Evolutionary conservation across 1,284 basidiomycete species (phyloP).

Genomic region (Lentinula novae-zelandiae): DNA sequence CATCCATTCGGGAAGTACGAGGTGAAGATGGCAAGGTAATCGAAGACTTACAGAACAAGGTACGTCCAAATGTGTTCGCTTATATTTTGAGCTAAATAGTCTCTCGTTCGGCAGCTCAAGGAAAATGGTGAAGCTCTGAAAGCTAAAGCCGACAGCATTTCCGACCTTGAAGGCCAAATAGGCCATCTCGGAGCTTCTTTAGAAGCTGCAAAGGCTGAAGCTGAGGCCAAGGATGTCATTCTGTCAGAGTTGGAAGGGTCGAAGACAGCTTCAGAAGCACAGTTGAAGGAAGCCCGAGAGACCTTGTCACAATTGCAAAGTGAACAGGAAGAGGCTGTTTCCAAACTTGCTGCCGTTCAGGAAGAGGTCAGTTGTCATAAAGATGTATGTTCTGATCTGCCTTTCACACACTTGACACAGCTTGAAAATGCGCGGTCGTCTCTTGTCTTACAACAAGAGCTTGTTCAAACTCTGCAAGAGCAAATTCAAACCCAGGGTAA

Average conservation of each 20-base stretch:
- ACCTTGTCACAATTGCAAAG: constrained; percentile 38
- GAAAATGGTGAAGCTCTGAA: constrained; percentile 50
- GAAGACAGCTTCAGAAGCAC: constrained; percentile 44
- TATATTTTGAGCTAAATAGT: constrained; percentile 11
- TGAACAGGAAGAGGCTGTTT: constrained; percentile 34
- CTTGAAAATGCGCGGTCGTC: constrained; percentile 45
- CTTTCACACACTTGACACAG: constrained; percentile 30
- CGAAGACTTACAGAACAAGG: constrained; percentile 61
- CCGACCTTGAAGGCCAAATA: constrained; percentile 50
- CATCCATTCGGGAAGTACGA: constrained; percentile 61
- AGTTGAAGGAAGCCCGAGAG: constrained; percentile 42
- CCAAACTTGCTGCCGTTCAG: constrained; percentile 36
- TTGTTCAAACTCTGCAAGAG: constrained; percentile 45
- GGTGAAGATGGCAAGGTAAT: constrained; percentile 55
- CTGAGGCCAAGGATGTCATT: constrained; percentile 40
- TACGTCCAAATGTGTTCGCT: constrained; percentile 22
- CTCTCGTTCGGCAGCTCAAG: constrained; percentile 42
- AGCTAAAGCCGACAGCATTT: constrained; percentile 44
- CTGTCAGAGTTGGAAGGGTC: constrained; percentile 45
- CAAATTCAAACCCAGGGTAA: constrained; percentile 48
- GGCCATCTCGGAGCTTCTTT: constrained; percentile 48
- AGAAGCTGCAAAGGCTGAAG: constrained; percentile 42
- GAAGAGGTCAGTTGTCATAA: constrained; percentile 42
- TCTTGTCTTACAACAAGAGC: constrained; percentile 36
- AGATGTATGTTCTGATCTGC: not conserved